These are phyloP conservation scores for Brettanomyces sp. DNA, from an alignment of 805 yeast genomes.

Conservation along the genomic window DNA sequence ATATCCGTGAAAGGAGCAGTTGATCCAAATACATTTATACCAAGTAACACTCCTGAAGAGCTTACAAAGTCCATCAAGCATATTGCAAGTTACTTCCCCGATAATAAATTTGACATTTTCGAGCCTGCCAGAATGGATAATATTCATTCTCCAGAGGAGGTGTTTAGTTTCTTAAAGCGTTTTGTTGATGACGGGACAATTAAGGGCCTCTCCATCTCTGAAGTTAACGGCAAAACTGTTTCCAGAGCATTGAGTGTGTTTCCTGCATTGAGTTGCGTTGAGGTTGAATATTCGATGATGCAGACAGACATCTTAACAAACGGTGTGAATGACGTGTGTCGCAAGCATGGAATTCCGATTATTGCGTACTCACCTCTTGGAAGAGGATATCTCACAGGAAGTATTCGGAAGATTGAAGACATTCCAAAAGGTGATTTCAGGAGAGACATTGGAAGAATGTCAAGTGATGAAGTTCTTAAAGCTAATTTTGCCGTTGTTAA, in stretches of 20 bases:
- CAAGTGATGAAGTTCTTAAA: conserved; percentile 38
- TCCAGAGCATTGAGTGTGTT: conserved; percentile 44
- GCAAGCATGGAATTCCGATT: conserved; percentile 52
- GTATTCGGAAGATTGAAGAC: conserved; percentile 34
- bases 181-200: conserved; percentile 55
- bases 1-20: conserved; percentile 64
- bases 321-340: conserved; percentile 55
- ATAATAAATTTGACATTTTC: conserved; percentile 41
- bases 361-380: conserved; percentile 81
- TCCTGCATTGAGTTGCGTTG: conserved; percentile 54
- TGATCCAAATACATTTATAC: conserved; percentile 27
- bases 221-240: conserved; percentile 56
- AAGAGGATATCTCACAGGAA: conserved; percentile 69
- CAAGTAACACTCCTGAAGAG: conserved; percentile 42
- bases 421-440: conserved; percentile 52
- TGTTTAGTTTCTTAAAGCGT: conserved; percentile 46
- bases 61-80: conserved; percentile 40
- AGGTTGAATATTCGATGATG: conserved; percentile 70
- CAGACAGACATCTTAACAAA: conserved; percentile 49
- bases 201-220: conserved; percentile 67
- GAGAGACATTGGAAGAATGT: conserved; percentile 43
- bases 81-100: conserved; percentile 30
- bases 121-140: conserved; percentile 68
- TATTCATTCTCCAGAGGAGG: conserved; percentile 46
- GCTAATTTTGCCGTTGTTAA: conserved; percentile 44